These are phyloP conservation scores for Xylariaceae sp. DNA, from an alignment of 2,329 filamentous ascomycete species.

Conservation along the genomic window DNA sequence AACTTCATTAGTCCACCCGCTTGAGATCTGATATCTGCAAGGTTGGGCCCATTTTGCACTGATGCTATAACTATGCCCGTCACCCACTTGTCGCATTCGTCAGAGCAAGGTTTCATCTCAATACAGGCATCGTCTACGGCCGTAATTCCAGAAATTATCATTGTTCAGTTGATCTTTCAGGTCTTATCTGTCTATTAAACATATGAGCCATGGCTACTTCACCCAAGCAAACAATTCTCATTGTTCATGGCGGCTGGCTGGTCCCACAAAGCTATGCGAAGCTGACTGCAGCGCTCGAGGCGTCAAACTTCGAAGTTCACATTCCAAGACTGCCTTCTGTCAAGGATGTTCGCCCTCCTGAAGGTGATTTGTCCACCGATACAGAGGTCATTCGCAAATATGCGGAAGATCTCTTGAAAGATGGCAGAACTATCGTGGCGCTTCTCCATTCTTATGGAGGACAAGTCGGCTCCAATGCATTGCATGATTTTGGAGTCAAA, in stretches of 20 bases:
- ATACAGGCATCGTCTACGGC: too few species aligned
- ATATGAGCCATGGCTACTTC: too few species aligned
- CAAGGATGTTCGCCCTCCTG: slow-evolving; percentile 21
- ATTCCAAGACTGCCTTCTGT: slow-evolving; percentile 5
- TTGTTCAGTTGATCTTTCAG: too few species aligned
- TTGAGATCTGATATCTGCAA: too few species aligned
- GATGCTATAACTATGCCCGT: too few species aligned
- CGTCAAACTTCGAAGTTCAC: slow-evolving; percentile 9
- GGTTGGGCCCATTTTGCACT: too few species aligned
- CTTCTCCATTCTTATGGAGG: slow-evolving; percentile 28
- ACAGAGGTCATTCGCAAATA: slow-evolving; percentile 17
- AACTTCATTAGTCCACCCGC: too few species aligned
- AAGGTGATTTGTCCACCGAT: slow-evolving; percentile 19
- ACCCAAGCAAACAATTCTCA: too few species aligned
- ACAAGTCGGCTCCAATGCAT: slow-evolving; percentile 24
- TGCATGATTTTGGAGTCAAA: slow-evolving; percentile 15
- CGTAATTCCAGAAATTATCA: too few species aligned
- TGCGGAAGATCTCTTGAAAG: slow-evolving; percentile 16
- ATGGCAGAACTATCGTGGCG: slow-evolving; percentile 15
- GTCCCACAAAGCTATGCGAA: slow-evolving; percentile 6
- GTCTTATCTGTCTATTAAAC: too few species aligned
- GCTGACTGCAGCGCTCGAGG: slow-evolving; percentile 1
- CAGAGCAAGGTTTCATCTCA: too few species aligned
- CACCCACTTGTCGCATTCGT: too few species aligned
- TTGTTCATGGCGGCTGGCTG: slow-evolving; percentile 13